Conservation (phyloP, 768 basidiomycete species). For the Suillus discolor region DNA sequence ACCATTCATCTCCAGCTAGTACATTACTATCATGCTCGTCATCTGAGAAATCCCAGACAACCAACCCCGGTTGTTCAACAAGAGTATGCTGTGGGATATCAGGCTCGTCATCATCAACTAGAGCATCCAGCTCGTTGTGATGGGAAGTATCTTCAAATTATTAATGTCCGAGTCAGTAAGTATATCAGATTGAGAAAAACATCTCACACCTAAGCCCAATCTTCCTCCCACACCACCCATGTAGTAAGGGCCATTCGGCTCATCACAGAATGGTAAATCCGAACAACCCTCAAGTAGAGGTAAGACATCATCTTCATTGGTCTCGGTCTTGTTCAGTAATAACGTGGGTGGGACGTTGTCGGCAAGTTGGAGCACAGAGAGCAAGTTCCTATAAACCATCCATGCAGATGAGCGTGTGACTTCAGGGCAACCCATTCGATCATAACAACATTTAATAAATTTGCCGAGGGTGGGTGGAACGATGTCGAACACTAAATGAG, state of each 20-base stretch:
- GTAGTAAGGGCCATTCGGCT: constrained; percentile 1
- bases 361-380: neutral
- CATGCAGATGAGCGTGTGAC: constrained; percentile 26
- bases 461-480: constrained; percentile 33
- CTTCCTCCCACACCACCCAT: constrained; percentile 12
- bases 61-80: neutral
- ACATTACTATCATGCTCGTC: no score
- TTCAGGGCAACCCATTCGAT: constrained; percentile 22
- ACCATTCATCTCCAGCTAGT: neutral
- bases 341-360: neutral
- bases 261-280: constrained; percentile 1
- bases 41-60: constrained; percentile 2
- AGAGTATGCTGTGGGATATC: no score
- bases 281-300: neutral
- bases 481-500: constrained; percentile 38
- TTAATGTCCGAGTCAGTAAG: no score
- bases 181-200: no score
- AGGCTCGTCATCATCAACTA: no score
- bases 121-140: neutral
- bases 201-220: constrained; percentile 5
- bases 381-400: constrained; percentile 11
- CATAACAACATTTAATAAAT: constrained; percentile 22
- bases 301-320: neutral
- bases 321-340: neutral
- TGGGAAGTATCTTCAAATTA: no score